Base-by-base conservation (phyloP, 192 early-diverging fungal genomes). In the Coemansia javaensis region DNA sequence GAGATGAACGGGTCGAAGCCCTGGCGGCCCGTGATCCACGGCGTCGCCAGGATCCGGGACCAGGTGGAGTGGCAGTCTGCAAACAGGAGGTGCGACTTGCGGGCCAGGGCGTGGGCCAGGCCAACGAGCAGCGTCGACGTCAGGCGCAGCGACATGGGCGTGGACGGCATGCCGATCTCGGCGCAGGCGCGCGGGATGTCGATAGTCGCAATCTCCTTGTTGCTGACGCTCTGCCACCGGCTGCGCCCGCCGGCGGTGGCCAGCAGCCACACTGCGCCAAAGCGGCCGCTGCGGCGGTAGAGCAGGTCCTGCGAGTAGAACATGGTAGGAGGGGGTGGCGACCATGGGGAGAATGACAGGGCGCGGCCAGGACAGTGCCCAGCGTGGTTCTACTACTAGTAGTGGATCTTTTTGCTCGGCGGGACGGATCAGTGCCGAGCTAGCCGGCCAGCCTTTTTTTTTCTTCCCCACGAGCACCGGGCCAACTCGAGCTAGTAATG, bases 291-390 rank as follows among this genome's bases (percentile, higher is more conserved):
- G 35, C 61, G 68, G 25, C 52, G 49, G 18, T 50, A 54, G 18
- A 71, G 61, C 18, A 71, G 52, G 36, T 63, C 61, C 14, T 71
- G 56, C 22, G 68, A 71, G 47, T 64, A 71, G 18, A 71, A 71
- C 68, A 71, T 71, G 32, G 10, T 14, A 27, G 5, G 27, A 18
- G 16, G 13, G 18, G 7, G 21, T 35, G 31, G 33, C 45, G n/a
- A n/a, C n/a, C n/a, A n/a, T n/a, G n/a, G n/a, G n/a, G n/a, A n/a
- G n/a, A n/a, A n/a, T n/a, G n/a, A n/a, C n/a, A n/a, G n/a, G n/a
- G n/a, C n/a, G n/a, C n/a, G n/a, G n/a, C n/a, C n/a, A n/a, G n/a
- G n/a, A n/a, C n/a, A n/a, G n/a, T n/a, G n/a, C n/a, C n/a, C n/a
- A n/a, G n/a, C n/a, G n/a, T n/a, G n/a, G n/a, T n/a, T n/a, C n/a